Evolutionary conservation across 148 eudicot genomes (phyloP), one percentile per base, ranked within the genome.

Genomic region (Silene latifolia): DNA sequence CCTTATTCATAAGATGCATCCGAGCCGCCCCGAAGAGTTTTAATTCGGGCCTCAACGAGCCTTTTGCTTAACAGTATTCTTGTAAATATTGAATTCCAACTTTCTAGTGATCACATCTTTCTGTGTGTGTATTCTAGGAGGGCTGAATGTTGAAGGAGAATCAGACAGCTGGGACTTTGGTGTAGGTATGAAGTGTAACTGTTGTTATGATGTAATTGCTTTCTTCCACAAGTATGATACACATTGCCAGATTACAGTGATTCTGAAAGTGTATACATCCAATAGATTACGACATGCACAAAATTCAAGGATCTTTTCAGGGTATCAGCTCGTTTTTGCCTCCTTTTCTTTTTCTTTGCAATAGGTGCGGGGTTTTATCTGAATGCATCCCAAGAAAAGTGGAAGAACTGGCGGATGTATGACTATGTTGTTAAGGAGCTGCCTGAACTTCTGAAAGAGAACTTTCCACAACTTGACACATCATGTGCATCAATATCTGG

Each of bases 391-490:
- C 94, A 90, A 77, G 99, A 96, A 68, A 96, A 96, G 83, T 96
- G 99, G 99, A 96, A 96, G 89, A 92, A 96, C 81, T 96, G 99
- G 99, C 86, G 78, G 68, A 96, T 96, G 99, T 96, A 90, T 80
- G 97, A 92, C 76, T 96, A 96, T 78, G 86, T 92, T 27, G 97
- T 92, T 69, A 92, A 89, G 89, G 99, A 96, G 85, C 82, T 96
- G 75, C 99, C 99, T 56, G 75, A 83, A 63, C 86, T 92, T 78
- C 80, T 96, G 71, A 80, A 82, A 60, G 94, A 89, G 76, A 88
- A 96, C 83, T 90, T 92, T 73, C 87, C 89, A 47, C 86, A 89
- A 82, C 91, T 96, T 72, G 98, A 95, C 75, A 86, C 97, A 53
- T 78, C 92, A 66, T 87, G 89, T 39, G 99, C 99, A 77, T 92